Evolutionary conservation across 257 asterid genomes (phyloP).

Genomic region (Ilex aquifolium): DNA sequence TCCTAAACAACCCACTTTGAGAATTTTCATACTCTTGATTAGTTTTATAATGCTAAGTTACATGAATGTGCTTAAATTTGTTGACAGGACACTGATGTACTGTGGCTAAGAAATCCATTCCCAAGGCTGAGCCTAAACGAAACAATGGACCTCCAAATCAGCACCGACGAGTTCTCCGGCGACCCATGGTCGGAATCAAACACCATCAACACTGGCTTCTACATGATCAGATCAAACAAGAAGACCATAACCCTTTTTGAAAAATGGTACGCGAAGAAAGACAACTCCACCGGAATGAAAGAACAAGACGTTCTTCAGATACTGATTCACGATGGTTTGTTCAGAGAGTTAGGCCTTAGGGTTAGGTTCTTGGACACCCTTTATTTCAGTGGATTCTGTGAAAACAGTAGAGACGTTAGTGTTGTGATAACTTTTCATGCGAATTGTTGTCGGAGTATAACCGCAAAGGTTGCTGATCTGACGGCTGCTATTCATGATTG

Average conservation of each 20-base stretch:
- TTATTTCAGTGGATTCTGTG: slow-evolving; percentile 48
- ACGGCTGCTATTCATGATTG: slow-evolving; percentile 35
- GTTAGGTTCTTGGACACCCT: slow-evolving; percentile 34
- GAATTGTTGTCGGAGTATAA: slow-evolving; percentile 40
- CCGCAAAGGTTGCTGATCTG: slow-evolving; percentile 39
- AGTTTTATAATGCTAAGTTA: too few species aligned
- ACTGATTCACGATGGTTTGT: slow-evolving; percentile 17
- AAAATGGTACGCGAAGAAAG: slow-evolving; percentile 29
- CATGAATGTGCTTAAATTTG: neutral
- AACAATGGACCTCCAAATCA: slow-evolving; percentile 33
- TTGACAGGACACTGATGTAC: slow-evolving; percentile 40
- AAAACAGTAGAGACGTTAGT: slow-evolving; percentile 25
- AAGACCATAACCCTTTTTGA: slow-evolving; percentile 34
- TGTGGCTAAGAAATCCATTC: slow-evolving; percentile 52
- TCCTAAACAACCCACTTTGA: too few species aligned
- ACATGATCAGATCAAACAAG: slow-evolving; percentile 43
- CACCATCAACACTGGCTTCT: slow-evolving; percentile 49
- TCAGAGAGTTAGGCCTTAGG: slow-evolving; percentile 21
- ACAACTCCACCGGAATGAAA: slow-evolving; percentile 24
- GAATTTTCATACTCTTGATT: too few species aligned
- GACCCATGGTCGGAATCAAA: slow-evolving; percentile 15
- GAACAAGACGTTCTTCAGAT: slow-evolving; percentile 42
- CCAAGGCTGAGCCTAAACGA: slow-evolving; percentile 9
- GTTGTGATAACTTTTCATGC: slow-evolving; percentile 43
- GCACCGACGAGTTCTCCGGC: slow-evolving; percentile 33